Base-by-base conservation (phyloP, 164 flowering plant genomes). In the Umbilicus rupestris region DNA sequence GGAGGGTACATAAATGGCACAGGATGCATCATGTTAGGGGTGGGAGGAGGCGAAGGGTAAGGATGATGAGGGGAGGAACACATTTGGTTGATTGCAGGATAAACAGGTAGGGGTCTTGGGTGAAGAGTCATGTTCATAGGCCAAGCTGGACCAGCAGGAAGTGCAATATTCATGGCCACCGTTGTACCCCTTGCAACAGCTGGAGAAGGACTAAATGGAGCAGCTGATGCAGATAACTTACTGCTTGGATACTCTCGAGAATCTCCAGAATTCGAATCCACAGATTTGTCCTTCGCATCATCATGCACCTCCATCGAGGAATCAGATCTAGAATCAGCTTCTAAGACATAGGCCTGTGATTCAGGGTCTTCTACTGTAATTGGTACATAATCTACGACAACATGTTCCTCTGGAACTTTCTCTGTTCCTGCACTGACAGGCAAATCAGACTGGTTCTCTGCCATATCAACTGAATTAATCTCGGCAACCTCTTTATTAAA, bases 151-250 rank as follows among this genome's bases (percentile, higher is more conserved):
- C 82, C 82, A 68, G 86, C 67, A 63, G 90, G 93, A 50, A 80
- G 73, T 66, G 82, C 73, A 19, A 90, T 80, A 68, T 77, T 90
- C 80, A 88, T 76, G 63, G 90, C 60, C 69, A 86, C 58, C 10
- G 92, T 85, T 20, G 85, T 72, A 64, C 84, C 77, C 71, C 87
- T 89, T 44, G 74, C 66, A 70, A 70, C 65, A 26, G 75, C 39
- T 58, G 84, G 77, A 63, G 91, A 84, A 44, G 99, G 99, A 69
- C 79, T 91, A 74, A 87, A 91, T 55, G 99, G 99, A 73, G 86
- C 82, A 31, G 99, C 99, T 57, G 88, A 89, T 55, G 99, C 99
- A 67, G 99, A 94, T 70, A 94, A 78, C 75, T 89, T 90, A 80
- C 80, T 92, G 70, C 78, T 87, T 14, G 87, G 71, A 9, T 79